phyloP scores from a whole-genome alignment of 2,329 filamentous ascomycete genomes.

The Trichophyton mentagrophytes region DNA sequence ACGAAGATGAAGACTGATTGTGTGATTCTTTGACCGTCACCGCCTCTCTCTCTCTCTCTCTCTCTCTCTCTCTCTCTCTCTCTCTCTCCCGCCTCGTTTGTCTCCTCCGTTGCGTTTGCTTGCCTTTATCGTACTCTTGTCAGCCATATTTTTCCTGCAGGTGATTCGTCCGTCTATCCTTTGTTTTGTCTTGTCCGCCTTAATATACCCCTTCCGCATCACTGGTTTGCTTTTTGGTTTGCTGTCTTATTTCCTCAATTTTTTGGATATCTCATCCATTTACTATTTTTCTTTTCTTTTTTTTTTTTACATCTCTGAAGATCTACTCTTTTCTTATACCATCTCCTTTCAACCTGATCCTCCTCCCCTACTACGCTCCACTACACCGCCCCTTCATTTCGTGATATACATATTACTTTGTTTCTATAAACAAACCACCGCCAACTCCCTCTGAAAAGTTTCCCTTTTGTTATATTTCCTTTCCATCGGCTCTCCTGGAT shows the following conservation, averaged over 20 bases:
- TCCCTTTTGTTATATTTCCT: constrained; percentile 1
- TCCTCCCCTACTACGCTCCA: neutral
- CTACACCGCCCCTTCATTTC: neutral
- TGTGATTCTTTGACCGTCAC: constrained; percentile 25
- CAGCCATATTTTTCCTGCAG: neutral
- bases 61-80: neutral
- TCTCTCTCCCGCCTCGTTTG: neutral
- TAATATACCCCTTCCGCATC: constrained; percentile 3
- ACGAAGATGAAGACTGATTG: constrained; percentile 18
- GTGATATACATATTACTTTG: neutral
- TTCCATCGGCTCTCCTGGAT: neutral
- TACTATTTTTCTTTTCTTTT: neutral
- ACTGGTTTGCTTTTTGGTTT: neutral
- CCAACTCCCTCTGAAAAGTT: neutral
- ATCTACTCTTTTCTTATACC: neutral
- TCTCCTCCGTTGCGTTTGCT: no score
- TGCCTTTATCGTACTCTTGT: neutral
- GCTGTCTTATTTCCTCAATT: neutral
- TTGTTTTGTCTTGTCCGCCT: constrained; percentile 4
- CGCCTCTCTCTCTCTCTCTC: neutral
- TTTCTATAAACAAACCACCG: neutral
- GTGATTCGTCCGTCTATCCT: neutral
- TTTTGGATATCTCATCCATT: neutral
- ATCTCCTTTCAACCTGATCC: neutral
- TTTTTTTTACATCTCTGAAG: neutral